Conservation (phyloP, 805 yeast genomes). For the Ogataea methylovora region DNA sequence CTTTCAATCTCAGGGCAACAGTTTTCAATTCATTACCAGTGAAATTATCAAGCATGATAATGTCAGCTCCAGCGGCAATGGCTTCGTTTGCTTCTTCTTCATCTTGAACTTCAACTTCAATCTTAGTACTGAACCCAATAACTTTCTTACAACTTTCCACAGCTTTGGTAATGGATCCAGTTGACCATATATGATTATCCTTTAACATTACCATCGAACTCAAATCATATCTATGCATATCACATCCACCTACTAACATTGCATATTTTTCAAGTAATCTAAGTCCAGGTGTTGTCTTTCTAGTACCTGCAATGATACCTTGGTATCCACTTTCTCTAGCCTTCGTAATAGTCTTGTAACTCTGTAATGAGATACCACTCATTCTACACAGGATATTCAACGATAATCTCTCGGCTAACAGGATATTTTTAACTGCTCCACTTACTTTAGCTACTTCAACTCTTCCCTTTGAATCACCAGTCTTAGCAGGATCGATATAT, state of each 20-base stretch:
- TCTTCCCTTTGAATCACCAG: constrained; percentile 41
- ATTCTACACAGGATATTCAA: constrained; percentile 75
- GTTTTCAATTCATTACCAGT: constrained; percentile 51
- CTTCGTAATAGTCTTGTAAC: constrained; percentile 43
- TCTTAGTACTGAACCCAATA: constrained; percentile 83
- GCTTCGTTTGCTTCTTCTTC: constrained; percentile 90
- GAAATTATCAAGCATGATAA: constrained; percentile 91
- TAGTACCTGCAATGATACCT: constrained; percentile 90
- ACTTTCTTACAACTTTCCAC: constrained; percentile 68
- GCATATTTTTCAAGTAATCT: constrained; percentile 85
- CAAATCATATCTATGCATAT: constrained; percentile 85
- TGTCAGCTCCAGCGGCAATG: constrained; percentile 90
- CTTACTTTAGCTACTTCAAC: constrained; percentile 67
- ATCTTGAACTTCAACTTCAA: constrained; percentile 86
- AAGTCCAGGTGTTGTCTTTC: constrained; percentile 96
- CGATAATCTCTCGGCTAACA: constrained; percentile 82
- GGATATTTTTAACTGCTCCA: constrained; percentile 74
- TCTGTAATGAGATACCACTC: constrained; percentile 82
- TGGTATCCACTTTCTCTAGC: constrained; percentile 65
- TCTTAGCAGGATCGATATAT: constrained; percentile 34
- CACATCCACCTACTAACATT: constrained; percentile 93
- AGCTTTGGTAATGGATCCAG: constrained; percentile 86
- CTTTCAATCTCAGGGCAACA: constrained; percentile 60
- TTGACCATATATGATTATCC: constrained; percentile 89
- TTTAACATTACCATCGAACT: constrained; percentile 94